Percentiles rank a stretch among this genome's conserved stretches.
Conservation (phyloP, 1,139 yeast genomes). For the Sugiyamaella xylanicola region DNA sequence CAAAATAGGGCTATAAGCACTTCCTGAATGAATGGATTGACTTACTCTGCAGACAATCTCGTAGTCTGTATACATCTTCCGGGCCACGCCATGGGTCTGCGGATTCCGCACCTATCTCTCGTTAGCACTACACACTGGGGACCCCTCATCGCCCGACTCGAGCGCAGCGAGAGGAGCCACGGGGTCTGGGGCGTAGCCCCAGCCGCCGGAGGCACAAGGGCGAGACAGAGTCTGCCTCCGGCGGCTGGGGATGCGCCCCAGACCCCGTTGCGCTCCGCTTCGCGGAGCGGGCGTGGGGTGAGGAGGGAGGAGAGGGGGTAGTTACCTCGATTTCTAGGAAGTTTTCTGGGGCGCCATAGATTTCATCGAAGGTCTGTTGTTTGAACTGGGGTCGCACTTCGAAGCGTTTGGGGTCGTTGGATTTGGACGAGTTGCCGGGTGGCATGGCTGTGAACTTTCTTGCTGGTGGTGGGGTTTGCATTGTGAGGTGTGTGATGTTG, state of each 20-base stretch:
- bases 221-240: no score
- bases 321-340: constrained; percentile 85
- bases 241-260: no score
- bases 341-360: constrained; percentile 94
- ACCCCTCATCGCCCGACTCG: no score
- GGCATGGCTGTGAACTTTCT: constrained; percentile 41
- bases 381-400: constrained; percentile 49
- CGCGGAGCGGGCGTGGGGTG: no score
- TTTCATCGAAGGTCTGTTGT: constrained; percentile 73
- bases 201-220: no score
- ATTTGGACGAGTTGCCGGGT: constrained; percentile 25
- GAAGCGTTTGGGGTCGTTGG: constrained; percentile 36
- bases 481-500: constrained; percentile 1
- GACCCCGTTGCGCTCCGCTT: no score
- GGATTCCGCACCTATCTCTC: constrained; percentile 60
- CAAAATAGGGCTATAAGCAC: neutral
- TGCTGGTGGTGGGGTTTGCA: constrained; percentile 32
- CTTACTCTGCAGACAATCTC: constrained; percentile 74
- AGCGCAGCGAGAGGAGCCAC: no score
- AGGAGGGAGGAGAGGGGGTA: no score
- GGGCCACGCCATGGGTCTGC: constrained; percentile 66
- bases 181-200: neutral
- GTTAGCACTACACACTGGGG: constrained; percentile 25
- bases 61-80: constrained; percentile 82
- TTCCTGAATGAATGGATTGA: no score